Evolutionary conservation across 306 rosid genomes (phyloP).

Genomic region (Cicer cuneatum): DNA sequence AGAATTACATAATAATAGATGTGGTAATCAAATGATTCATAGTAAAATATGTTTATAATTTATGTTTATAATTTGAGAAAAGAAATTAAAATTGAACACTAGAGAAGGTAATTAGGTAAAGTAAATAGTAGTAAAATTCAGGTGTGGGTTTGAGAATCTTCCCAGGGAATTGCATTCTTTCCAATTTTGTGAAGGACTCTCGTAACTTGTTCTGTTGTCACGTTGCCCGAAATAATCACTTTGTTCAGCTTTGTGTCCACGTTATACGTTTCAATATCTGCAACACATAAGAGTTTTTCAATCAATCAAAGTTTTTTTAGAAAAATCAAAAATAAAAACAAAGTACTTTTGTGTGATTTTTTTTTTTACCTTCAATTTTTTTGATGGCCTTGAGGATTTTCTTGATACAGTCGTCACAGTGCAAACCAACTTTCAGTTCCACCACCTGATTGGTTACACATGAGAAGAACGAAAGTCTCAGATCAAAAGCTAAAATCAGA

Average conservation of each 20-base stretch:
- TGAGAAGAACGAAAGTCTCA: neutral
- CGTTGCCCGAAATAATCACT: conserved; percentile 75
- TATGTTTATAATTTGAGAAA: neutral
- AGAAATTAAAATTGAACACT: neutral
- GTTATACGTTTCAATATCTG: conserved; percentile 86
- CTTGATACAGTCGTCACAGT: conserved; percentile 90
- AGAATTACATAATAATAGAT: conserved; percentile 11
- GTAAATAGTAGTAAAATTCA: conserved; percentile 7
- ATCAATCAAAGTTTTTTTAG: neutral
- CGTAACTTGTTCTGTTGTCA: conserved; percentile 73
- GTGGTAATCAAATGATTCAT: neutral
- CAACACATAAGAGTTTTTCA: neutral
- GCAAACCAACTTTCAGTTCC: conserved; percentile 86
- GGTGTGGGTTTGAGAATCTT: conserved; percentile 38
- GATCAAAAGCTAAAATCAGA: neutral
- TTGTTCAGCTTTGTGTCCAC: conserved; percentile 75
- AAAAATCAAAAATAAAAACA: neutral
- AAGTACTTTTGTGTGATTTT: too few relatives aligned
- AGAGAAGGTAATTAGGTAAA: neutral
- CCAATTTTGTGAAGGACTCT: conserved; percentile 79
- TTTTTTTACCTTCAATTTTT: conserved; percentile 69
- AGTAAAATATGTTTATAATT: neutral
- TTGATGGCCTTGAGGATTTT: conserved; percentile 87
- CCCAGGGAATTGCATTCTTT: conserved; percentile 69
- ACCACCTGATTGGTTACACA: conserved; percentile 58